phyloP scores from a whole-genome alignment of 2,329 filamentous ascomycete genomes.

The Penicillium polonicum region DNA sequence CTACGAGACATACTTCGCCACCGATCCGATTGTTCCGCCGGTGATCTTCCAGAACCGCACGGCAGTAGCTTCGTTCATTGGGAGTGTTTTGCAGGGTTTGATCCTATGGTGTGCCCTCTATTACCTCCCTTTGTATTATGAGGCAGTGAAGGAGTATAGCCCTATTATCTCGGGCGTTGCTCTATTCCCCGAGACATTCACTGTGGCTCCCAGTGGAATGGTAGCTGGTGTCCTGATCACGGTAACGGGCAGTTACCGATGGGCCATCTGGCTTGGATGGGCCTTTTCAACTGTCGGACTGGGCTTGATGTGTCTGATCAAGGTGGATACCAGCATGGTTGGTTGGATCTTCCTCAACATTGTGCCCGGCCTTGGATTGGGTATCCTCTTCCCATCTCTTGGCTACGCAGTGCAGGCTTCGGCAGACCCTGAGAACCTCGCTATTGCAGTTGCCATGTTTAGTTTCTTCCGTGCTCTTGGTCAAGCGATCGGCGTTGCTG shows the following conservation, averaged over 20 bases:
- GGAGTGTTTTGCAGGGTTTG: constrained; percentile 57
- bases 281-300: constrained; percentile 56
- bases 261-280: constrained; percentile 64
- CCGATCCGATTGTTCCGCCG: constrained; percentile 52
- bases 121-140: constrained; percentile 51
- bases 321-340: constrained; percentile 48
- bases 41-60: constrained; percentile 49
- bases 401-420: constrained; percentile 64
- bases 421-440: constrained; percentile 56
- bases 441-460: constrained; percentile 64
- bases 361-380: constrained; percentile 59
- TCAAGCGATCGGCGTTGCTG: constrained; percentile 64
- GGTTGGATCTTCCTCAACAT: constrained; percentile 63
- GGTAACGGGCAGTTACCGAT: constrained; percentile 59
- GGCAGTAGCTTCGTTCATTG: constrained; percentile 51
- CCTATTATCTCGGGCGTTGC: constrained; percentile 57
- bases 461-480: constrained; percentile 66
- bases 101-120: constrained; percentile 53
- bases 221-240: constrained; percentile 51
- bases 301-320: constrained; percentile 47
- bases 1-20: constrained; percentile 54
- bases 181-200: constrained; percentile 60
- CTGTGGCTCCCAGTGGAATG: constrained; percentile 61
- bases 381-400: constrained; percentile 65
- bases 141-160: constrained; percentile 52